Conservation (phyloP, 2,329 filamentous ascomycete genomes). For the Leptographium galeiforme region DNA sequence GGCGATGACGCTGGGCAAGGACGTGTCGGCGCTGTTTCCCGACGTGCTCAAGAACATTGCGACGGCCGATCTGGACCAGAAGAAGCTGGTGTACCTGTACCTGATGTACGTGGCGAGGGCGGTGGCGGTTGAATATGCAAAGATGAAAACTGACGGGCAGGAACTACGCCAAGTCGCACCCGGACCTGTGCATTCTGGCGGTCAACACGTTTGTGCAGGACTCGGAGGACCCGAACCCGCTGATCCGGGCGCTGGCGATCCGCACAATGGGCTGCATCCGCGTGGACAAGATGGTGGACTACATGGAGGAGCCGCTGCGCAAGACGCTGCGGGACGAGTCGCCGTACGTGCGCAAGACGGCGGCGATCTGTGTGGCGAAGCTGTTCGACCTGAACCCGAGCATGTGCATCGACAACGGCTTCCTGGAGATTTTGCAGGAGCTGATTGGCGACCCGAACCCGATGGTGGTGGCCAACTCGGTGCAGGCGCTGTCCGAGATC, state of each 20-base stretch:
- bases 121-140: too few relatives aligned
- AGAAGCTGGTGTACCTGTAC: conserved; percentile 98
- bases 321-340: conserved; percentile 97
- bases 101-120: conserved; percentile 57
- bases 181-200: conserved; percentile 93
- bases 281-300: conserved; percentile 99
- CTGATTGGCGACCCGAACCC: conserved; percentile 95
- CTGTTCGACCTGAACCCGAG: conserved; percentile 87
- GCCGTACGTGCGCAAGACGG: conserved; percentile 95
- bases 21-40: conserved; percentile 92
- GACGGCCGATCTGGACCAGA: conserved; percentile 87
- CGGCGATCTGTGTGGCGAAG: conserved; percentile 94
- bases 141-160: conserved; percentile 30
- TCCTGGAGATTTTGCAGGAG: conserved; percentile 85
- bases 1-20: conserved; percentile 98
- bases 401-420: conserved; percentile 94
- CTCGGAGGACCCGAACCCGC: conserved; percentile 93
- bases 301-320: conserved; percentile 94
- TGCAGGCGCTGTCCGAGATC: conserved; percentile 87
- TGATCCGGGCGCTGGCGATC: conserved; percentile 88
- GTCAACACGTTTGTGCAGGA: conserved; percentile 99
- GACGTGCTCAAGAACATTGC: conserved; percentile 99
- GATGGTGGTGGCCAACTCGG: conserved; percentile 97
- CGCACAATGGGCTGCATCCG: conserved; percentile 97
- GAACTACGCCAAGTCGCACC: conserved; percentile 99